Evolutionary conservation across 768 basidiomycete genomes (phyloP).

Genomic region (Psilocybe subaeruginosa): DNA sequence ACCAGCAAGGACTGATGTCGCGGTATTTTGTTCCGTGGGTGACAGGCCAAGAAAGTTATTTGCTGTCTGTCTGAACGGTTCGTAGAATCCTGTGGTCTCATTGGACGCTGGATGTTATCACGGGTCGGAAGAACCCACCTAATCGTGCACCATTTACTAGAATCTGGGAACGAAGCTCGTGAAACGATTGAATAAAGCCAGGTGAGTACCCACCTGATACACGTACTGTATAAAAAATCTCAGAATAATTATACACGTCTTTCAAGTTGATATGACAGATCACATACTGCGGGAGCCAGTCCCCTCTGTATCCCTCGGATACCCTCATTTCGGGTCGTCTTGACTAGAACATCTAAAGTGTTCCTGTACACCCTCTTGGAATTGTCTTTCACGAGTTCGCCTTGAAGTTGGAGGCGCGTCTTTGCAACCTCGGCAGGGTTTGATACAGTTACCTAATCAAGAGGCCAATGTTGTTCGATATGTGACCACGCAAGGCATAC

Average conservation of each 20-base stretch:
- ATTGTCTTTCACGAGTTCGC: not conserved
- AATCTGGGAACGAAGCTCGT: not conserved
- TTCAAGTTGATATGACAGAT: not conserved
- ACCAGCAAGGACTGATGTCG: not conserved
- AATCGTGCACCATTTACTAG: not conserved
- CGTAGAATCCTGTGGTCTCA: not conserved
- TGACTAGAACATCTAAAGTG: not conserved
- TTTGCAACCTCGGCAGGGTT: constrained; percentile 1
- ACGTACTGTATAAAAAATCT: not conserved
- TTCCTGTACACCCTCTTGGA: not conserved
- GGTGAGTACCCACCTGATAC: not conserved
- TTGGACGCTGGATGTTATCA: not conserved
- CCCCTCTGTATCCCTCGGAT: constrained; percentile 1
- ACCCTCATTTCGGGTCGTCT: not conserved
- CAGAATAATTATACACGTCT: not conserved
- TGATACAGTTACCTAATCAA: not conserved
- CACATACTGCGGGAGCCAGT: not conserved
- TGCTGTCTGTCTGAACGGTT: not conserved
- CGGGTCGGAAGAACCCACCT: not conserved
- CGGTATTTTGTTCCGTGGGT: not conserved
- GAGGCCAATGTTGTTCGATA: too few species aligned
- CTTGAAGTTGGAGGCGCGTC: not conserved
- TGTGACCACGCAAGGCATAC: not conserved
- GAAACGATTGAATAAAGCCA: not conserved
- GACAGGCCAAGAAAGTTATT: not conserved